phyloP scores from a whole-genome alignment of 805 yeast species.

The Metschnikowia cubensis region DNA sequence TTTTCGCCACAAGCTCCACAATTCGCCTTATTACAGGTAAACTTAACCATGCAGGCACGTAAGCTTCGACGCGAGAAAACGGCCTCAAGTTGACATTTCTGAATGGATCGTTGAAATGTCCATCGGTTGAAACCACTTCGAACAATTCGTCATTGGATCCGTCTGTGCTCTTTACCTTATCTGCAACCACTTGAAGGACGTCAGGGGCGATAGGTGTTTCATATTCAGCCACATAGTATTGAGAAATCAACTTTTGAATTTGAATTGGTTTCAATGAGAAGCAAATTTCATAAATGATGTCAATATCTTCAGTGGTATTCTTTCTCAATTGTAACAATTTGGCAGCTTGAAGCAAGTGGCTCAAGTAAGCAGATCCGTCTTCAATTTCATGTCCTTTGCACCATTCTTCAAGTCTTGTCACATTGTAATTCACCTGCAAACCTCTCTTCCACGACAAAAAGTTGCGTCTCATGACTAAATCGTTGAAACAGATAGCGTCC shows the following conservation, averaged over 20 bases:
- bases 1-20: slow-evolving; percentile 81
- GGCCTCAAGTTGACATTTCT: slow-evolving; percentile 70
- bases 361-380: slow-evolving; percentile 79
- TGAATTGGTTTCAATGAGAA: slow-evolving; percentile 93
- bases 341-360: slow-evolving; percentile 88
- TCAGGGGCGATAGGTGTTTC: slow-evolving; percentile 87
- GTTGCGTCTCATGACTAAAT: slow-evolving; percentile 88
- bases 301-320: slow-evolving; percentile 83
- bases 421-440: slow-evolving; percentile 91
- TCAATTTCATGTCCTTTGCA: slow-evolving; percentile 89
- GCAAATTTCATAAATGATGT: slow-evolving; percentile 90
- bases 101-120: slow-evolving; percentile 81
- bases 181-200: slow-evolving; percentile 77
- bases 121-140: slow-evolving; percentile 64
- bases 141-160: slow-evolving; percentile 60
- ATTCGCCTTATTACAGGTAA: slow-evolving; percentile 85
- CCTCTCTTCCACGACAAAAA: slow-evolving; percentile 98
- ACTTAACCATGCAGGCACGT: slow-evolving; percentile 91
- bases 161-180: slow-evolving; percentile 60
- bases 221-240: slow-evolving; percentile 88
- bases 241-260: slow-evolving; percentile 85
- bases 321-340: slow-evolving; percentile 89
- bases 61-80: slow-evolving; percentile 78
- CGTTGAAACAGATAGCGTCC: slow-evolving; percentile 93
- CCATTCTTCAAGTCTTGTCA: slow-evolving; percentile 97